Evolutionary conservation across 2,329 filamentous ascomycete species (phyloP).

Genomic region (Aspergillus vadensis): DNA sequence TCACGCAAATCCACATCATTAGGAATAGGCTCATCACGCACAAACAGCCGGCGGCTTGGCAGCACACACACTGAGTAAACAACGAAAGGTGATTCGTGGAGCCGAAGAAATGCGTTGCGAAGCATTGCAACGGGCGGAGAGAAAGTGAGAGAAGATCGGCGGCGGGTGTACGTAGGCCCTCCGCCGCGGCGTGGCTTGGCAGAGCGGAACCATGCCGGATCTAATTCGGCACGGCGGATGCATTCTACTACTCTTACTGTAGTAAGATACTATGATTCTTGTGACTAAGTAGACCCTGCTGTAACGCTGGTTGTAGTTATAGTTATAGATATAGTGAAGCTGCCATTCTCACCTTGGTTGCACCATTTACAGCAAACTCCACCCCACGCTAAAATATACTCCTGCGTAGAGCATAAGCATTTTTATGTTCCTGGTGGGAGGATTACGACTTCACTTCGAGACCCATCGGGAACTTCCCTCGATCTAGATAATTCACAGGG

Average conservation of each 20-base stretch:
- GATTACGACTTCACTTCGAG: too few species aligned
- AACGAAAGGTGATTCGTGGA: neutral
- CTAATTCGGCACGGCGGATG: neutral
- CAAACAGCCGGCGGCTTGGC: conserved; percentile 16
- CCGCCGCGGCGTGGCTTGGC: conserved; percentile 9
- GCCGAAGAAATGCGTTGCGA: neutral
- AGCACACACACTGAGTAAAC: neutral
- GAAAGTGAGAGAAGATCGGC: neutral
- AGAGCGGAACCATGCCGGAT: conserved; percentile 7
- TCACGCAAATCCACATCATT: neutral
- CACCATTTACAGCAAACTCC: too few species aligned
- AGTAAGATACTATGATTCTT: too few species aligned
- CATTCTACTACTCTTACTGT: neutral
- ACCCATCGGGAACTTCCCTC: too few species aligned
- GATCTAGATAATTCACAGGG: too few species aligned
- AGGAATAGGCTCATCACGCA: conserved; percentile 10
- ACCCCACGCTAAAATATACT: too few species aligned
- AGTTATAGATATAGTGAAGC: too few species aligned
- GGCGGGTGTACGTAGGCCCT: neutral
- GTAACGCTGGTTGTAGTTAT: too few species aligned
- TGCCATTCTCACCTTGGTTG: too few species aligned
- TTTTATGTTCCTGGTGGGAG: too few species aligned
- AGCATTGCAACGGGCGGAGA: neutral
- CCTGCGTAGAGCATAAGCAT: too few species aligned
- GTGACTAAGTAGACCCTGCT: too few species aligned